Conservation (phyloP, 257 asterid genomes). For the Mitragyna speciosa region DNA sequence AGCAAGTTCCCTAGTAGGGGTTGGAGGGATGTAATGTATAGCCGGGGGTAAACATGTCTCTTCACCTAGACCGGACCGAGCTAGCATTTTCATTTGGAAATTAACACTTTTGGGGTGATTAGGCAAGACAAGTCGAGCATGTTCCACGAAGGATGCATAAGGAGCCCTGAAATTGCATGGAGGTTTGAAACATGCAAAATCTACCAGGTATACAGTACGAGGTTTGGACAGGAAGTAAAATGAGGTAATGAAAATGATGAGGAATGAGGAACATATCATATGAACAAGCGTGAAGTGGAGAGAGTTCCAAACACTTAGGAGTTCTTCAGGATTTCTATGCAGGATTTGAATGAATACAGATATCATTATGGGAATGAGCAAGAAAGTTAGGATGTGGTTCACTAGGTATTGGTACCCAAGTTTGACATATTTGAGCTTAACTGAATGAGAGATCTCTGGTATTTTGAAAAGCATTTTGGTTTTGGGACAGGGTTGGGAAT, state of each 20-base stretch:
- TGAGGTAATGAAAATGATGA: constrained; percentile 34
- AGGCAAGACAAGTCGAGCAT: constrained; percentile 52
- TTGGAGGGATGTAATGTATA: constrained; percentile 69
- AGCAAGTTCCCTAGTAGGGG: constrained; percentile 71
- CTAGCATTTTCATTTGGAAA: constrained; percentile 74
- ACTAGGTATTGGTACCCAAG: constrained; percentile 60
- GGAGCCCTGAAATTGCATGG: constrained; percentile 67
- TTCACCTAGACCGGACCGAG: constrained; percentile 78
- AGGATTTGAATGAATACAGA: constrained; percentile 26
- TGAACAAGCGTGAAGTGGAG: constrained; percentile 38
- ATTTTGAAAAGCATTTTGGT: constrained; percentile 29
- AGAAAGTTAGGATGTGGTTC: constrained; percentile 47
- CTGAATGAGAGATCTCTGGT: constrained; percentile 36
- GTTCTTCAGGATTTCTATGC: constrained; percentile 39
- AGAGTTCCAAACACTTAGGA: constrained; percentile 26
- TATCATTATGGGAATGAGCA: constrained; percentile 39
- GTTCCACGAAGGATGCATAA: constrained; percentile 72
- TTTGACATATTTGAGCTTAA: constrained; percentile 49
- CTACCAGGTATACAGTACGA: constrained; percentile 64
- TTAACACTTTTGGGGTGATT: constrained; percentile 70
- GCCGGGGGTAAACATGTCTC: constrained; percentile 75
- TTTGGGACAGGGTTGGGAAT: no score
- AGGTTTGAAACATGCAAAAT: constrained; percentile 68
- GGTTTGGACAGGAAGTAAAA: constrained; percentile 68
- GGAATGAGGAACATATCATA: constrained; percentile 40